phyloP scores from a whole-genome alignment of 371 early-diverging fungal species.

The Syncephalastrum monosporum region DNA sequence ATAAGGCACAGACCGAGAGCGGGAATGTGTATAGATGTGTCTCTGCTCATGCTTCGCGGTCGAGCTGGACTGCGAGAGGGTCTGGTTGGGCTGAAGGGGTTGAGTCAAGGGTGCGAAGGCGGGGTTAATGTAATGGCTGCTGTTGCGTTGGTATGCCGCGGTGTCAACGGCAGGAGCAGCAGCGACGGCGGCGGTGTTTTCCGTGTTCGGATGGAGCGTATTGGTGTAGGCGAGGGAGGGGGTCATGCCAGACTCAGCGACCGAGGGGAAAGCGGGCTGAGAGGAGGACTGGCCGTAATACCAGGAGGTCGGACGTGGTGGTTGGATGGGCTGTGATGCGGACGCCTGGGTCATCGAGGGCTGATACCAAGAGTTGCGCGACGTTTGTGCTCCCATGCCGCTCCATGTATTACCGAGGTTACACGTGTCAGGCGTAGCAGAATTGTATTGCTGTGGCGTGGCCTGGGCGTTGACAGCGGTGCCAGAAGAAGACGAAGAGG shows the following conservation, averaged over 20 bases:
- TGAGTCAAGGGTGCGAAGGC: conserved; percentile 6
- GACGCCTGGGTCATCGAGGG: conserved; percentile 1
- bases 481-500: not conserved
- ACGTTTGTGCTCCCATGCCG: conserved; percentile 14
- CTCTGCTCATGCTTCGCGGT: conserved; percentile 12
- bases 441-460: conserved; percentile 6
- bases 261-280: not conserved
- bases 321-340: too few species aligned
- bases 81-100: not conserved
- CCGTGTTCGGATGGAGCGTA: too few species aligned
- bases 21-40: conserved; percentile 26
- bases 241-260: too few species aligned
- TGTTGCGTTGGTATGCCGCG: too few species aligned
- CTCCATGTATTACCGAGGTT: too few species aligned
- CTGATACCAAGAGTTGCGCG: conserved; percentile 14
- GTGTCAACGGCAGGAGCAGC: too few species aligned
- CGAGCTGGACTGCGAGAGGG: conserved; percentile 5
- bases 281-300: conserved; percentile 9
- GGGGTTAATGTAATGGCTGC: too few species aligned
- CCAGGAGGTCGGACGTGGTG: conserved; percentile 12
- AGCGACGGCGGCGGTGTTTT: too few species aligned
- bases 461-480: conserved; percentile 4
- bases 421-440: too few species aligned
- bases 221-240: too few species aligned
- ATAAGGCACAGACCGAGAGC: conserved; percentile 38